Conservation (phyloP, 768 basidiomycete genomes). For the Calocera cornea region DNA sequence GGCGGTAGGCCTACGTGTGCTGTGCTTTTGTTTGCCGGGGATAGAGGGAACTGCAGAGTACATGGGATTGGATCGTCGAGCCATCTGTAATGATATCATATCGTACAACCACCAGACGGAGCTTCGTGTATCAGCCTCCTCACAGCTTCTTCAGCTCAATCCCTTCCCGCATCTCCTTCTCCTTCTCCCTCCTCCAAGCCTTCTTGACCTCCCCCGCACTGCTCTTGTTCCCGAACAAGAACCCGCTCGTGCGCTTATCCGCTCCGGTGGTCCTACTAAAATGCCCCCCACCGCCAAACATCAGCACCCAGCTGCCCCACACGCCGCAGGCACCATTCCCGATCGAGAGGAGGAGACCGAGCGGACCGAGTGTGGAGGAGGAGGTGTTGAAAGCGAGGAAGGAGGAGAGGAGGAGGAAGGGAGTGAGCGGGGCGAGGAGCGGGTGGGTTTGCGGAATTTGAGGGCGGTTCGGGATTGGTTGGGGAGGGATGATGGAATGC, state of each 20-base stretch:
- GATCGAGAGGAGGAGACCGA: constrained; percentile 39
- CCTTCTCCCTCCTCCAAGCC: constrained; percentile 36
- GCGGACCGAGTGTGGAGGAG: constrained; percentile 34
- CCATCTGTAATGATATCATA: neutral
- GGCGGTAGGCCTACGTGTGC: constrained; percentile 23
- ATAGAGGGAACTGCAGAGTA: neutral
- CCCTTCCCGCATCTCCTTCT: constrained; percentile 10
- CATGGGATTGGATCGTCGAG: neutral
- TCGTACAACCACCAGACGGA: neutral
- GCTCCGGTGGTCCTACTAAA: constrained; percentile 64
- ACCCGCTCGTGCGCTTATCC: constrained; percentile 67
- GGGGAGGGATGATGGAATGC: neutral
- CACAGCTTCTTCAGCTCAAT: constrained; percentile 3
- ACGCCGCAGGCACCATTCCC: constrained; percentile 41
- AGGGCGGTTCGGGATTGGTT: constrained; percentile 4
- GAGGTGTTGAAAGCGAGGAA: constrained; percentile 53
- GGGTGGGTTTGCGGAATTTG: constrained; percentile 34
- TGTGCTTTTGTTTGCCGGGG: constrained; percentile 23
- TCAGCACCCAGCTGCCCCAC: constrained; percentile 61
- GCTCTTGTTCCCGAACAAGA: constrained; percentile 62
- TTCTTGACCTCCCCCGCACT: constrained; percentile 52
- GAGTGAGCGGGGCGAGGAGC: constrained; percentile 46
- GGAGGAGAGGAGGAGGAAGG: constrained; percentile 40
- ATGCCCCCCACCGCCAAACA: constrained; percentile 38
- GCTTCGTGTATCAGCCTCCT: neutral